Evolutionary conservation across 1,284 basidiomycete genomes (phyloP), one percentile per base, ranked within the genome.

Genomic region (Chalciporus sp.): DNA sequence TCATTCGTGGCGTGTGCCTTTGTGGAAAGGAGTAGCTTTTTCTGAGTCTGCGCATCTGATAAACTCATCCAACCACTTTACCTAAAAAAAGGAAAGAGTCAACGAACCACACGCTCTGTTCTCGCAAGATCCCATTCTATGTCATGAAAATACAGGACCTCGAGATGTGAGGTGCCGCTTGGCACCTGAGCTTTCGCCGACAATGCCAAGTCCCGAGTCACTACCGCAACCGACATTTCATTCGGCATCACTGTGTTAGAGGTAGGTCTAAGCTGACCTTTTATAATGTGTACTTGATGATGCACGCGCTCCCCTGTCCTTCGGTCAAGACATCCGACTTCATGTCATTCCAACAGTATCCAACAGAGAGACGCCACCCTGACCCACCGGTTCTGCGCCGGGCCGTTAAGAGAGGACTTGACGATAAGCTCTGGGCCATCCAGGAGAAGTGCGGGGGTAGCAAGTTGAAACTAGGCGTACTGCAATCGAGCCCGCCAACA

Each of bases 171-270:
- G n/a, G n/a, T n/a, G n/a, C n/a, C n/a, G n/a, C n/a, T n/a, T n/a
- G n/a, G n/a, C 23, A 23, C 23, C 23, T 6, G 23, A 23, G 23
- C 23, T 23, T 23, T 23, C 23, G 23, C 2, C 6, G 23, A 23
- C 3, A 23, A 23, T 23, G 23, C 6, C 23, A 23, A 23, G 23
- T 6, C 6, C 23, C n/a, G n/a, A n/a, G n/a, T n/a, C 23, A 23
- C 6, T 6, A 23, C 23, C 23, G 23, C 6, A 23, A 23, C 23
- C 6, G 23, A 23, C 23, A n/a, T n/a, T n/a, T 74, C 81, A 10
- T 78, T 75, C 42, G 79, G 70, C 7, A 83, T 83, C 82, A 82
- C 81, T 5, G 71, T 80, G 28, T 67, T 83, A 17, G 81, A 83
- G 74, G 82, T 80, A 52, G 29, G 29, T 10, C 29, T 31, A 10